Percentiles rank a stretch among this genome's conserved stretches.
Conservation (phyloP, 1,284 basidiomycete genomes). For the Leccinum pachyderme region DNA sequence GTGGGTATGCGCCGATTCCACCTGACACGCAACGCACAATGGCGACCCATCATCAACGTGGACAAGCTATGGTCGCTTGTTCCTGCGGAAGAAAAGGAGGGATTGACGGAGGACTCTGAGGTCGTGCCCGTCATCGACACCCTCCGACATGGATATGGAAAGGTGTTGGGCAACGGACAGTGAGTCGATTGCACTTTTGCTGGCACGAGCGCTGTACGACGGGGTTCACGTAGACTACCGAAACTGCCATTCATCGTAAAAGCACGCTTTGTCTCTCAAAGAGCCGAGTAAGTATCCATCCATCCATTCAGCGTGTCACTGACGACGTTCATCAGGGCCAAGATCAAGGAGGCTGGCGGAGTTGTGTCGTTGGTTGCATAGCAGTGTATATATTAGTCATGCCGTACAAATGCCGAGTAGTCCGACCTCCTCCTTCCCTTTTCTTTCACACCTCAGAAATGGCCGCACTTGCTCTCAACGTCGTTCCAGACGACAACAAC, state of each 20-base stretch:
- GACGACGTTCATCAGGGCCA: constrained; percentile 46
- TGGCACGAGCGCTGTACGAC: constrained; percentile 1
- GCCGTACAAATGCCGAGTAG: constrained; percentile 8
- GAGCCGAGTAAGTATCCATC: constrained; percentile 73
- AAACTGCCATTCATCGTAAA: constrained; percentile 93
- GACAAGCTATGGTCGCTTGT: constrained; percentile 90
- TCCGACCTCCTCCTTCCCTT: constrained; percentile 27
- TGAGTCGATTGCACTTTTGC: constrained; percentile 39
- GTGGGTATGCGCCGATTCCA: constrained; percentile 99
- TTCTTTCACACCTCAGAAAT: not conserved
- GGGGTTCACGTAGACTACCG: constrained; percentile 52
- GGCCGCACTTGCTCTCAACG: constrained; percentile 38
- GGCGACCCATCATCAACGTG: constrained; percentile 95
- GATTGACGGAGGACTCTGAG: constrained; percentile 63
- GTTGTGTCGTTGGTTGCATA: constrained; percentile 90
- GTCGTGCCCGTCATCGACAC: constrained; percentile 92
- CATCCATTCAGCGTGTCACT: constrained; percentile 1
- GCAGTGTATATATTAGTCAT: constrained; percentile 27
- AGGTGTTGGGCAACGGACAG: constrained; percentile 88
- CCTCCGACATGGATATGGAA: constrained; percentile 83
- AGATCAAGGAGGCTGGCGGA: constrained; percentile 93
- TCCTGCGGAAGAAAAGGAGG: constrained; percentile 75
- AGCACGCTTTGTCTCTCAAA: constrained; percentile 88
- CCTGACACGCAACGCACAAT: constrained; percentile 86
- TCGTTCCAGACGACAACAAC: constrained; percentile 28